phyloP scores from a whole-genome alignment of 202 grass and related monocot genomes.

The Bolboschoenoplectus hybrid region DNA sequence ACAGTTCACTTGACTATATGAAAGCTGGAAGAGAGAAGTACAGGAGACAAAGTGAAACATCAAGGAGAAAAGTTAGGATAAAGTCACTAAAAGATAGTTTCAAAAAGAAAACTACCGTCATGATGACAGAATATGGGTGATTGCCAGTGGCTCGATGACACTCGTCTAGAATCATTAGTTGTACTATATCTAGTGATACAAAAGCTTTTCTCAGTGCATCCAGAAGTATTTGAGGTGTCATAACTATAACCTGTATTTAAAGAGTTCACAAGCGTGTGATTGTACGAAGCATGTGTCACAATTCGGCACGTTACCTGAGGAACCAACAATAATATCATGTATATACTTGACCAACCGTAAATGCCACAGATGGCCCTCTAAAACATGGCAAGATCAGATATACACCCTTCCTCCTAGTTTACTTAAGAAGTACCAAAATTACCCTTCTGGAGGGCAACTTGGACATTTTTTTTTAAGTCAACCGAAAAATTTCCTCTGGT shows the following conservation, averaged over 20 bases:
- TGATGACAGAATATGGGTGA: conserved; percentile 84
- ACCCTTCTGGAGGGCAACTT: neutral
- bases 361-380: neutral
- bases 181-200: conserved; percentile 62
- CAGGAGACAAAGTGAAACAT: neutral
- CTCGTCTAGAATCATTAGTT: conserved; percentile 83
- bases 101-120: conserved; percentile 68
- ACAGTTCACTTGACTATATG: neutral
- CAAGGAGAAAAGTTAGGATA: neutral
- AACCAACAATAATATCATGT: conserved; percentile 10
- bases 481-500: neutral
- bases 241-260: conserved; percentile 81
- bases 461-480: neutral
- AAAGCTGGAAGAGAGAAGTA: neutral
- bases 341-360: neutral
- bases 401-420: conserved; percentile 6
- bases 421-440: conserved; percentile 3
- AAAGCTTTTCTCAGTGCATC: conserved; percentile 80
- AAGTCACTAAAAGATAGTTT: conserved; percentile 34
- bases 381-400: neutral
- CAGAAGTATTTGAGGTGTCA: conserved; percentile 89
- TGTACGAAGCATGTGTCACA: neutral
- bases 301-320: neutral
- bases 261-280: neutral
- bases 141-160: conserved; percentile 86